Evolutionary conservation across 1,284 basidiomycete genomes (phyloP).

Genomic region (Trichosporon ovoides): DNA sequence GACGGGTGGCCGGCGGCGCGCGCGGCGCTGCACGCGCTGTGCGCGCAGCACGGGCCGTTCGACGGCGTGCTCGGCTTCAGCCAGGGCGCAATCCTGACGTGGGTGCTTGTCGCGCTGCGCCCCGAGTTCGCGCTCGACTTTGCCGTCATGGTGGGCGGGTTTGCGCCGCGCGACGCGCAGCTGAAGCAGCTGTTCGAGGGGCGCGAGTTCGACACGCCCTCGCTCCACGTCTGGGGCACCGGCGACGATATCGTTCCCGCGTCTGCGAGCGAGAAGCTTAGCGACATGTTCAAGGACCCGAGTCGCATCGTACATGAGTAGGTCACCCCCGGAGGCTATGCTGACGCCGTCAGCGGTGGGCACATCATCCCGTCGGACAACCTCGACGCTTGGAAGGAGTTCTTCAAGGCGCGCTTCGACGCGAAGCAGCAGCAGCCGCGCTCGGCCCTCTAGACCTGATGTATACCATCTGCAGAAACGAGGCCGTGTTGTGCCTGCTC

Average conservation of each 20-base stretch:
- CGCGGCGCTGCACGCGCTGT: slow-evolving; percentile 46
- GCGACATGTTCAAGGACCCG: background rate
- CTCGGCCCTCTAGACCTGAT: too few species aligned
- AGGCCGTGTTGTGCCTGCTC: background rate
- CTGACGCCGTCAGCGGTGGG: background rate
- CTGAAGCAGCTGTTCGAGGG: slow-evolving; percentile 48
- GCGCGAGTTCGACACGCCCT: slow-evolving; percentile 49
- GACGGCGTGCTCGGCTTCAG: slow-evolving; percentile 75
- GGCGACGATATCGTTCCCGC: slow-evolving; percentile 72
- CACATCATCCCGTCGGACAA: background rate
- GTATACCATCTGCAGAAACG: background rate
- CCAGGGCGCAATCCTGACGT: slow-evolving; percentile 75
- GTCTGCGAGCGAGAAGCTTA: slow-evolving; percentile 60
- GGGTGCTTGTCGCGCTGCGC: slow-evolving; percentile 58
- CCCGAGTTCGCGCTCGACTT: slow-evolving; percentile 57
- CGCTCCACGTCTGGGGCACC: slow-evolving; percentile 71
- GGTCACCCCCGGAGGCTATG: background rate
- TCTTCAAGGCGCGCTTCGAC: background rate
- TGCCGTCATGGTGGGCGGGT: slow-evolving; percentile 54
- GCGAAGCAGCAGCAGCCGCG: too few species aligned
- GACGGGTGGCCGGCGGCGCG: slow-evolving; percentile 59
- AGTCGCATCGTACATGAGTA: background rate
- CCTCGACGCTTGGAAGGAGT: background rate
- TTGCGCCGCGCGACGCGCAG: slow-evolving; percentile 30
- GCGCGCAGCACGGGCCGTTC: slow-evolving; percentile 47